Base-by-base conservation (phyloP, 2,329 filamentous ascomycete genomes). In the Ciborinia camelliae region DNA sequence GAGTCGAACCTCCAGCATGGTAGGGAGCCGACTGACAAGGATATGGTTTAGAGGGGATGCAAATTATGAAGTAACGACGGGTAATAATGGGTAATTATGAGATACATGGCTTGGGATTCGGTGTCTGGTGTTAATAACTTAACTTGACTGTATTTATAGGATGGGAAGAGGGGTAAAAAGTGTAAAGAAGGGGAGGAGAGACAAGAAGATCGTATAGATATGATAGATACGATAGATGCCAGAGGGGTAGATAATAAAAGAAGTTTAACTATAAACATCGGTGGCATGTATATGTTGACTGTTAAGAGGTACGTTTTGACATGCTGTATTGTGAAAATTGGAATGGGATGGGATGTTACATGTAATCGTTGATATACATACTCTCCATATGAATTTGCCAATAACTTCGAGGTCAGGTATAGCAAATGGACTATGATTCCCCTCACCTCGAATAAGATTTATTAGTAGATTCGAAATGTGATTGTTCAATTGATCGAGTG, bases 51-150 rank as follows among this genome's bases (percentile, higher is more conserved):
- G n/a, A 23, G n/a, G 28, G 9, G 43, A n/a, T n/a, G n/a, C 10
- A 20, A 15, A 52, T 7, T 20, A 43, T 18, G n/a, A 47, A n/a
- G 18, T 18, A 28, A 58, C 15, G 23, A 7, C 5, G 32, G 20
- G 15, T 58, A 32, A 58, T 58, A 26, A 58, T 20, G 54, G 28
- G n/a, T 47, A 23, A 26, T 47, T 26, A 45, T 15, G n/a, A 32
- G 23, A 45, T 32, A 28, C 26, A 39, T 54, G 52, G 28, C 28
- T 23, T 58, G 20, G 37, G 39, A 23, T 41, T n/a, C 12, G 54
- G 54, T 32, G 54, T 45, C 30, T n/a, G 54, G 39, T 47, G 41
- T 58, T 41, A 8, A 58, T 35, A 47, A 23, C 41, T 23, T 58
- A 18, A 58, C 20, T 47, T 26, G 23, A 58, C 35, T 45, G 54